phyloP scores from a whole-genome alignment of 2,329 filamentous ascomycete genomes.

The Plenodomus biglobosus region DNA sequence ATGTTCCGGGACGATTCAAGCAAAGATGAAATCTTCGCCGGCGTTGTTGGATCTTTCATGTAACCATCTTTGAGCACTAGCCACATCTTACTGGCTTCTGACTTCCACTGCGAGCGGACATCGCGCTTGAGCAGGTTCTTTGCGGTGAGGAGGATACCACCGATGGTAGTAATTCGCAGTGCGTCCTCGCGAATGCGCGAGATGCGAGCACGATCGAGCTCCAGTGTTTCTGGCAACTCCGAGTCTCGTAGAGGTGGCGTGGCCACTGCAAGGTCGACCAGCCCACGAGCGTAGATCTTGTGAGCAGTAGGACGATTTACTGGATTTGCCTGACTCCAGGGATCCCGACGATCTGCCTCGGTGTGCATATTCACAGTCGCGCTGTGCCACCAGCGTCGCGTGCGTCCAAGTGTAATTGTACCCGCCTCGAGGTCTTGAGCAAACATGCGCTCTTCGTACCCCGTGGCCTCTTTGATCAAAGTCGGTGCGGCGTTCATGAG shows the following conservation, averaged over 20 bases:
- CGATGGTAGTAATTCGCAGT: slow-evolving; percentile 69
- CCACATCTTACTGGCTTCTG: slow-evolving; percentile 71
- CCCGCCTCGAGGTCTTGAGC: slow-evolving; percentile 63
- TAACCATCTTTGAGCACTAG: slow-evolving; percentile 65
- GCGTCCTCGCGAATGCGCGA: slow-evolving; percentile 58
- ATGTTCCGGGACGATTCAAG: slow-evolving; percentile 55
- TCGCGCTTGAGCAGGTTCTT: slow-evolving; percentile 84
- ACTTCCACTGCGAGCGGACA: slow-evolving; percentile 75
- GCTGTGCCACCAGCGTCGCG: slow-evolving; percentile 66
- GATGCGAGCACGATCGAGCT: slow-evolving; percentile 67
- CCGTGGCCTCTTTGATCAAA: slow-evolving; percentile 68
- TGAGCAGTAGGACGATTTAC: slow-evolving; percentile 65
- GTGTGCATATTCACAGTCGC: slow-evolving; percentile 65
- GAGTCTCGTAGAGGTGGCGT: slow-evolving; percentile 57
- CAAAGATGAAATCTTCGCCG: slow-evolving; percentile 50
- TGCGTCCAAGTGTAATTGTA: slow-evolving; percentile 58
- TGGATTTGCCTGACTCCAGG: slow-evolving; percentile 59
- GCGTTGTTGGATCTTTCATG: slow-evolving; percentile 54
- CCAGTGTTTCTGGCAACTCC: slow-evolving; percentile 71
- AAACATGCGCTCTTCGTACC: slow-evolving; percentile 76
- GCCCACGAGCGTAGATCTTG: slow-evolving; percentile 73
- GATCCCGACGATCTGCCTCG: slow-evolving; percentile 69
- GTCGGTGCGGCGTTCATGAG: slow-evolving; percentile 70
- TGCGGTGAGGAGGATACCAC: slow-evolving; percentile 73
- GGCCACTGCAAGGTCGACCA: slow-evolving; percentile 74